Percentiles rank a stretch among this genome's conserved stretches.
These are phyloP conservation scores for Akanthomyces lecanii DNA, from an alignment of 2,329 filamentous ascomycete species.

Conservation along the genomic window DNA sequence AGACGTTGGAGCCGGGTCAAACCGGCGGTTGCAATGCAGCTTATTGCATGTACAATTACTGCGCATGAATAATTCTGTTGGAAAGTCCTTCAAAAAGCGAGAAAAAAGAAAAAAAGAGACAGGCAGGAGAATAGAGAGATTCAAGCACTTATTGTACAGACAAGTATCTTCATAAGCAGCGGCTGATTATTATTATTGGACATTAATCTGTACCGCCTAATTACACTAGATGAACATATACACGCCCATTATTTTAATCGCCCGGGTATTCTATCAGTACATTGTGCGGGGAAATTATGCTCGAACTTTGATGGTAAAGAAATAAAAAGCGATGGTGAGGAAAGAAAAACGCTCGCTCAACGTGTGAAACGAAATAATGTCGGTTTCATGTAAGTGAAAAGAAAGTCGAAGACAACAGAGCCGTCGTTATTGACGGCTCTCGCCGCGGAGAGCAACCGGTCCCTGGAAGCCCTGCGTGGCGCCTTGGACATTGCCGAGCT, in stretches of 20 bases:
- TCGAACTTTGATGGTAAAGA: slow-evolving; percentile 3
- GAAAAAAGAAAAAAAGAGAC: too few relatives aligned
- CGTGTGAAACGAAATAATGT: slow-evolving; percentile 9
- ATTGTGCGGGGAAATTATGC: slow-evolving; percentile 12
- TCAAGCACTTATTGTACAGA: neutral
- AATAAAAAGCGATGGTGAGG: slow-evolving; percentile 2
- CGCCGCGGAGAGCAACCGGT: slow-evolving; percentile 42
- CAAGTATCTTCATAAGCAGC: neutral
- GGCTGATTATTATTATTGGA: slow-evolving; percentile 14
- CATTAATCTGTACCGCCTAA: slow-evolving; percentile 14
- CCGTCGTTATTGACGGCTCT: slow-evolving; percentile 24
- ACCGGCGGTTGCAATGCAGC: neutral
- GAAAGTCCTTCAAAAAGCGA: too few relatives aligned
- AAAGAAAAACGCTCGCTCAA: slow-evolving; percentile 15
- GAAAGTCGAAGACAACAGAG: neutral
- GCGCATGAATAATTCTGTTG: neutral
- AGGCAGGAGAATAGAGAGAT: too few relatives aligned
- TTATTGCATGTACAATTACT: neutral
- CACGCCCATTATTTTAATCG: slow-evolving; percentile 1
- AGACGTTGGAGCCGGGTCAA: slow-evolving; percentile 7
- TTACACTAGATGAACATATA: slow-evolving; percentile 14
- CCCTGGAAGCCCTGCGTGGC: slow-evolving; percentile 49
- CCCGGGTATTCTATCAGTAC: slow-evolving; percentile 16
- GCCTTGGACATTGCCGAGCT: slow-evolving; percentile 66
- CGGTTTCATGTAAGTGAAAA: neutral